Evolutionary conservation across 2,329 filamentous ascomycete species (phyloP).

Genomic region (Cercospora brassicicola): DNA sequence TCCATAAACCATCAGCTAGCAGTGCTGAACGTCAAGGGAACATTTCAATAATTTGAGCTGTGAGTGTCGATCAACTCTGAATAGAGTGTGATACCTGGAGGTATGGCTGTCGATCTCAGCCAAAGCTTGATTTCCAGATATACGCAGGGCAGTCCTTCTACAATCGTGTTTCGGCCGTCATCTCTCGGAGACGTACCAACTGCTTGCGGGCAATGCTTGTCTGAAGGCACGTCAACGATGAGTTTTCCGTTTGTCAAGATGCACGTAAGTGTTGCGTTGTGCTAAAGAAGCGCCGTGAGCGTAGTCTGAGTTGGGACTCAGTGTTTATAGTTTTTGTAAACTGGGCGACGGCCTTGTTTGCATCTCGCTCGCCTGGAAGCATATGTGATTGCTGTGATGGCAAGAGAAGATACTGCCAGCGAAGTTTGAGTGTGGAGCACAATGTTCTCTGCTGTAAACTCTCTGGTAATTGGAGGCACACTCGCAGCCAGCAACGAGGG

Average conservation of each 20-base stretch:
- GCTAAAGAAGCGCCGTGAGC: neutral
- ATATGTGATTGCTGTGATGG: neutral
- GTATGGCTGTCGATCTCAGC: constrained; percentile 8
- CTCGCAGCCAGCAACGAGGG: neutral
- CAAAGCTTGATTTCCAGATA: constrained; percentile 11
- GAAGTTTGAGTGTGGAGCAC: neutral
- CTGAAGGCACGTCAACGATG: neutral
- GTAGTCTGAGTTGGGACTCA: neutral
- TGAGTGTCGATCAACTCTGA: neutral
- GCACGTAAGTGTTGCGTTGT: neutral
- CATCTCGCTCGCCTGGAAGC: neutral
- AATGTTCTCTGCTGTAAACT: neutral
- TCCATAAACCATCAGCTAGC: neutral
- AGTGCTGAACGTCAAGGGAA: neutral
- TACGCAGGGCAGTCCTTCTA: neutral
- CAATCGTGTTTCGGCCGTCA: neutral
- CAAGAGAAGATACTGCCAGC: neutral
- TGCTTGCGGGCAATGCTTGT: neutral
- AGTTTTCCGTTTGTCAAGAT: neutral
- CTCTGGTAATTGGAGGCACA: neutral
- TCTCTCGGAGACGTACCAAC: neutral
- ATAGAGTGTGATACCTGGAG: neutral
- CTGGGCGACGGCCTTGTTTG: neutral
- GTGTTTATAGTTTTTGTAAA: neutral
- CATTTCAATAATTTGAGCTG: neutral